Percentiles rank a stretch among this genome's conserved stretches.
Conservation (phyloP, 441 rosid species). For the Pelargonium myrrhifolium region DNA sequence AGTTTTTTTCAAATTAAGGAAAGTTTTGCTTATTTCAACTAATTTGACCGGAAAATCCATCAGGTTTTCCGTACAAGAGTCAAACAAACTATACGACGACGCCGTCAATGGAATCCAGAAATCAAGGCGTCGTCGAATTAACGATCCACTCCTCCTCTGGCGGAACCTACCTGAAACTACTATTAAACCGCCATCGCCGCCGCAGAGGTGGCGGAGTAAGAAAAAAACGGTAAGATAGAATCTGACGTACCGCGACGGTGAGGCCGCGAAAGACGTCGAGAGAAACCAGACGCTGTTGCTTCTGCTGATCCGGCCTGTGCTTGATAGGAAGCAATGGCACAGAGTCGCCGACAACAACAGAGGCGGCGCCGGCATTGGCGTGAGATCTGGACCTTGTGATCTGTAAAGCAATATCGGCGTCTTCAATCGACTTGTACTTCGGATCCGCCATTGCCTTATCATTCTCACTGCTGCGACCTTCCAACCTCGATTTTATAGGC, state of each 20-base stretch:
- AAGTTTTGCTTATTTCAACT: too few relatives aligned
- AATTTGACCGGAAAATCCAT: too few relatives aligned
- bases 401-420: neutral
- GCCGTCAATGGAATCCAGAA: too few relatives aligned
- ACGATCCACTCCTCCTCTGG: too few relatives aligned
- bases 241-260: constrained; percentile 55
- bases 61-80: too few relatives aligned
- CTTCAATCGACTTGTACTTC: neutral
- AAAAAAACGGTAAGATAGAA: neutral
- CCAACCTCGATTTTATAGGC: neutral
- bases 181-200: neutral
- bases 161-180: too few relatives aligned
- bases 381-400: neutral
- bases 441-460: neutral
- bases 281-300: constrained; percentile 46
- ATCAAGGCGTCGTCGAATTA: too few relatives aligned
- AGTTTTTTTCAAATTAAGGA: too few relatives aligned
- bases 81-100: too few relatives aligned
- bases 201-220: neutral
- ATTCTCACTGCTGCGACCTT: neutral
- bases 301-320: neutral
- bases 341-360: neutral
- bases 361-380: neutral
- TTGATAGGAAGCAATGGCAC: neutral
- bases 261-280: constrained; percentile 89